Evolutionary conservation across 2,329 filamentous ascomycete genomes (phyloP), one percentile per base, ranked within the genome.

Genomic region (Bipolaris sorokiniana): DNA sequence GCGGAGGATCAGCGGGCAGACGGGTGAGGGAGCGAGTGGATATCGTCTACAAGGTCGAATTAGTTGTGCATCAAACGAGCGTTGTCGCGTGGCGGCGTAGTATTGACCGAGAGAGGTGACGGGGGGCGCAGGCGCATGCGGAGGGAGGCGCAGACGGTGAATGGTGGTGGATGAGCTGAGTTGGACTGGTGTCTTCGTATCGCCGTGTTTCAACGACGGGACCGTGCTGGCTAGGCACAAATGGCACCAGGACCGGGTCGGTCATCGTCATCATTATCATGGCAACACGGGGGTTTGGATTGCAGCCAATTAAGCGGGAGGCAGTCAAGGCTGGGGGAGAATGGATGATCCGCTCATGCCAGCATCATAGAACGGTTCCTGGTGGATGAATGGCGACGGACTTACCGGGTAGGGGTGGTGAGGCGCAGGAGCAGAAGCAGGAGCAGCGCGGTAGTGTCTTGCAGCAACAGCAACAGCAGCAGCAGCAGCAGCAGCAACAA

Each of bases 351-450:
- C 10, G 28, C 28, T 13, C 28, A 31, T 31, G 10, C 10, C 28
- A 10, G 4, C 28, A 31, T 13, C n/a, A 38, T 38, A 16, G 16
- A 16, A 38, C n/a, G n/a, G 36, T n/a, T 36, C 13, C 34, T 36
- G 34, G 9, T 36, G n/a, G 34, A 16, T 16, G 15, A n/a, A 36
- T 15, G 15, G 34, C 34, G 37, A 38, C 6, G 9, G 20, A 64
- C 63, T 62, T 66, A 66, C 63, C 52, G 58, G 52, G 59, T 54
- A 62, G 54, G 51, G 37, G 51, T n/a, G n/a, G 48, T 54, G 48
- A 47, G 51, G 42, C 48, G 50, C 50, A 46, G 45, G 38, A 49
- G 44, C 38, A 49, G 36, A 44, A 18, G 18, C 37, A 38, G 37
- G n/a, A 38, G 37, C 37, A 38, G 36, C 1, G 15, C 56, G 58